Percentiles rank a stretch among this genome's conserved stretches.
phyloP scores from a whole-genome alignment of 2,329 filamentous ascomycete genomes.

The Tolypocladium sp. region DNA sequence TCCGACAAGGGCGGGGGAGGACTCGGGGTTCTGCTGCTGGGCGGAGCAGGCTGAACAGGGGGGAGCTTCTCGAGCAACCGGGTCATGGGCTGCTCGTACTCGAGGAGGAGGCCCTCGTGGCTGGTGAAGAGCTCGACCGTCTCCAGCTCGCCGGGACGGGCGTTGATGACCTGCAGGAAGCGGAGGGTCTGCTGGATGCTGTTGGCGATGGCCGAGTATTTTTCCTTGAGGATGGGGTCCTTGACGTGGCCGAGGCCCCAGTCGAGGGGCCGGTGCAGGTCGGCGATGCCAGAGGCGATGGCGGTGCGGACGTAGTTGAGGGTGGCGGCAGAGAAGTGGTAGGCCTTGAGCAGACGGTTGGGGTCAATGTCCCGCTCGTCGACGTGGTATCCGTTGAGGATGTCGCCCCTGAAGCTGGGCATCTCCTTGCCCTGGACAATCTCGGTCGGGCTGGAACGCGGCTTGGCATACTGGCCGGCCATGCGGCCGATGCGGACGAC shows the following conservation, averaged over 20 bases:
- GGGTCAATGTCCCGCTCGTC: constrained; percentile 77
- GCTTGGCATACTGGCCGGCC: constrained; percentile 97
- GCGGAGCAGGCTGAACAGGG: constrained; percentile 10
- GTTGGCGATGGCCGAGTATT: constrained; percentile 76
- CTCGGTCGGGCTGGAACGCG: constrained; percentile 81
- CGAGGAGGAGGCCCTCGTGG: constrained; percentile 86
- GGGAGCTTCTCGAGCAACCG: constrained; percentile 60
- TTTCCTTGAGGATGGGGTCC: constrained; percentile 71
- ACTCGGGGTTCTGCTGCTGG: constrained; percentile 28
- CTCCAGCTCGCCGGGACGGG: constrained; percentile 72
- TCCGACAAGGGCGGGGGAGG: constrained; percentile 18
- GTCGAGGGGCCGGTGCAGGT: constrained; percentile 86
- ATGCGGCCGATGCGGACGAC: constrained; percentile 93
- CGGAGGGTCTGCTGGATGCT: constrained; percentile 85
- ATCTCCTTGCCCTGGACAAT: constrained; percentile 70
- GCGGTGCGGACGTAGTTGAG: constrained; percentile 86
- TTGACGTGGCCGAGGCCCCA: constrained; percentile 91
- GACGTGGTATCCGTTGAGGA: constrained; percentile 78
- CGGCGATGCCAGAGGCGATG: constrained; percentile 79
- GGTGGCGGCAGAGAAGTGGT: constrained; percentile 91
- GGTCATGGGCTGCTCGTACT: constrained; percentile 88
- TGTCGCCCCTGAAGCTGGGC: constrained; percentile 88
- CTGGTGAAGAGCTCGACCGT: constrained; percentile 93
- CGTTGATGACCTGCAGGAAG: constrained; percentile 91
- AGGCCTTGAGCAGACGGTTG: constrained; percentile 72